Percentiles rank a stretch among this genome's conserved stretches.
Evolutionary conservation across 768 basidiomycete species (phyloP).

Genomic region (Podaxis rugospora): DNA sequence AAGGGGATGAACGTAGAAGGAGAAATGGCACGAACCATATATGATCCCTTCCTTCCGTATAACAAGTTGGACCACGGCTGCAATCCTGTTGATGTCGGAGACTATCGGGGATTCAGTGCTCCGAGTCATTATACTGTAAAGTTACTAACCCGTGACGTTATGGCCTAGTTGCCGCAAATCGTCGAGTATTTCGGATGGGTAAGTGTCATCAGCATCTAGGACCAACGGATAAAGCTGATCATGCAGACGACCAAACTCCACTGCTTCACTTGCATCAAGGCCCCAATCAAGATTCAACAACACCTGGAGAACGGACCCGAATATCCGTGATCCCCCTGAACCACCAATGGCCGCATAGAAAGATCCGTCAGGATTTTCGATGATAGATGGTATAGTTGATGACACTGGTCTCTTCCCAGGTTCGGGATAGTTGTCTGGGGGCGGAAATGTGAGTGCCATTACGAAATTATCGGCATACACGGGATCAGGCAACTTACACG

Average conservation of each 20-base stretch:
- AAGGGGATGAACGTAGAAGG: background rate
- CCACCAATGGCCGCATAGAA: conserved; percentile 77
- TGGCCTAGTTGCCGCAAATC: conserved; percentile 63
- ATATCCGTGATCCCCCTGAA: conserved; percentile 85
- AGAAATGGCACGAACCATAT: conserved; percentile 36
- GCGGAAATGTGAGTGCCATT: background rate
- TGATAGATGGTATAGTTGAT: conserved; percentile 75
- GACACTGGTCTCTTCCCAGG: conserved; percentile 88
- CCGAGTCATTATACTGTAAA: background rate
- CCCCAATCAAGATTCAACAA: conserved; percentile 81
- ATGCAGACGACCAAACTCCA: conserved; percentile 84
- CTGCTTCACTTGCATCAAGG: conserved; percentile 69
- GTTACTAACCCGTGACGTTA: conserved; percentile 53
- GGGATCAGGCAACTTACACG: conserved; percentile 45
- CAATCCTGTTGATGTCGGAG: conserved; percentile 63
- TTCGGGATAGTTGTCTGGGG: conserved; percentile 80
- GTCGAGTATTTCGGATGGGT: conserved; percentile 51
- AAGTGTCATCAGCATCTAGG: conserved; percentile 59
- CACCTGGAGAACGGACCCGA: conserved; percentile 74
- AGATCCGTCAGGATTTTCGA: conserved; percentile 72
- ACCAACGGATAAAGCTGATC: conserved; percentile 74
- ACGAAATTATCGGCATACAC: background rate
- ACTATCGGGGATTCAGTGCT: conserved; percentile 31
- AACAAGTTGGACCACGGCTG: conserved; percentile 74
- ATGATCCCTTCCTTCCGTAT: conserved; percentile 47